These are phyloP conservation scores for Cinchona pubescens DNA, from an alignment of 257 asterid genomes.

Conservation along the genomic window DNA sequence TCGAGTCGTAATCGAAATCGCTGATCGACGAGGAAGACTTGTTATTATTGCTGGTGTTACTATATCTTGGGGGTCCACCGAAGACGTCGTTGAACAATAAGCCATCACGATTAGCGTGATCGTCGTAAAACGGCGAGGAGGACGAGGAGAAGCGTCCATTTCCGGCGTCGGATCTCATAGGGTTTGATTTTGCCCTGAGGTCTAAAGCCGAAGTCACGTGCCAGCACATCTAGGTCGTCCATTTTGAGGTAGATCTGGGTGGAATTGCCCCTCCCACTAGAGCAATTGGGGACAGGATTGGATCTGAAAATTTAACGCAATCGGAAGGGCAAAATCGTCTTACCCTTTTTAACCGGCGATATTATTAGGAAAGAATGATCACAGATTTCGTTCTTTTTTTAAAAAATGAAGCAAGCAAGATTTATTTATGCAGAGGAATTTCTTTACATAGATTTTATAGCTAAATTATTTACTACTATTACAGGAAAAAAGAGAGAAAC, in stretches of 20 bases:
- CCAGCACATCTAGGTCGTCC: slow-evolving; percentile 88
- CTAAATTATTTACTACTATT: not conserved
- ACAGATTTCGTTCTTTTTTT: no score
- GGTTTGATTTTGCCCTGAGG: slow-evolving; percentile 82
- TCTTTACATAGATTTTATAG: slow-evolving; percentile 4
- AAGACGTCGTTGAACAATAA: slow-evolving; percentile 61
- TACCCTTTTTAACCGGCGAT: not conserved
- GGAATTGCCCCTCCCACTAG: slow-evolving; percentile 26
- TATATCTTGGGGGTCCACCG: slow-evolving; percentile 70
- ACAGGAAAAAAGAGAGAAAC: not conserved
- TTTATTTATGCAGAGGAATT: not conserved
- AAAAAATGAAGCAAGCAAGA: not conserved
- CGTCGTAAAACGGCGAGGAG: slow-evolving; percentile 12
- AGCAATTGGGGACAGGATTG: slow-evolving; percentile 21
- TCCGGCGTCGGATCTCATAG: slow-evolving; percentile 76
- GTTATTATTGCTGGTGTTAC: slow-evolving; percentile 21
- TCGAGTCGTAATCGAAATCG: slow-evolving; percentile 67
- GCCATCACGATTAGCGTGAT: slow-evolving; percentile 27
- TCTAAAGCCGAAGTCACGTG: slow-evolving; percentile 65
- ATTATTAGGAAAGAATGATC: not conserved
- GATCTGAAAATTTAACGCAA: slow-evolving; percentile 37
- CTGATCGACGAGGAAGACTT: slow-evolving; percentile 30
- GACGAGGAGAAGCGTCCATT: slow-evolving; percentile 50
- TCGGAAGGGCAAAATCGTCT: slow-evolving; percentile 7
- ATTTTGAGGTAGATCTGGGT: slow-evolving; percentile 47